Conservation (phyloP, 1,139 yeast species). For the Blastobotrys aristatus region DNA sequence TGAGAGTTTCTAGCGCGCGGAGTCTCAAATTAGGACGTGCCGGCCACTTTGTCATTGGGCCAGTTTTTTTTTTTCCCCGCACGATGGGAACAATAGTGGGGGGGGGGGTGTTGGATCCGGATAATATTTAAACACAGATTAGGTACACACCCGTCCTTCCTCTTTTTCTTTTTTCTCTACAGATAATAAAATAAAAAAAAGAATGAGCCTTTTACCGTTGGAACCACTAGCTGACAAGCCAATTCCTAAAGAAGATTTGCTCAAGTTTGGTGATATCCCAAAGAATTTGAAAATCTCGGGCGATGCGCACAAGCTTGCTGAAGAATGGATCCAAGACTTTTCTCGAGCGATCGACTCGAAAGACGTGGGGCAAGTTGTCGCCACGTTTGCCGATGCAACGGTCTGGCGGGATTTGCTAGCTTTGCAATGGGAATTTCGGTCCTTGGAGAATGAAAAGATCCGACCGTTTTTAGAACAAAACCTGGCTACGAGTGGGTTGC, state of each 20-base stretch:
- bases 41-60: no score
- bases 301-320: conserved; percentile 12
- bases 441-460: conserved; percentile 2
- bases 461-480: background rate
- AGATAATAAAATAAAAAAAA: background rate
- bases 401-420: conserved; percentile 25
- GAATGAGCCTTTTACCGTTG: background rate
- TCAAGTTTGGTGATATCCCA: background rate
- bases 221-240: background rate
- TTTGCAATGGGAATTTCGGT: conserved; percentile 15
- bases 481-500: conserved; percentile 1
- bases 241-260: background rate
- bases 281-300: conserved; percentile 1
- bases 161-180: no score
- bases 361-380: conserved; percentile 17
- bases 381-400: conserved; percentile 16
- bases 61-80: no score
- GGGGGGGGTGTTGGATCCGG: no score
- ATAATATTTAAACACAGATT: no score
- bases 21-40: no score
- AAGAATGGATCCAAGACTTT: conserved; percentile 16
- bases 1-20: no score
- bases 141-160: no score
- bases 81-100: no score
- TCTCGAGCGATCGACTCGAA: conserved; percentile 14